phyloP scores from a whole-genome alignment of 176 grass and related monocot species.

The Ensete ventricosum region DNA sequence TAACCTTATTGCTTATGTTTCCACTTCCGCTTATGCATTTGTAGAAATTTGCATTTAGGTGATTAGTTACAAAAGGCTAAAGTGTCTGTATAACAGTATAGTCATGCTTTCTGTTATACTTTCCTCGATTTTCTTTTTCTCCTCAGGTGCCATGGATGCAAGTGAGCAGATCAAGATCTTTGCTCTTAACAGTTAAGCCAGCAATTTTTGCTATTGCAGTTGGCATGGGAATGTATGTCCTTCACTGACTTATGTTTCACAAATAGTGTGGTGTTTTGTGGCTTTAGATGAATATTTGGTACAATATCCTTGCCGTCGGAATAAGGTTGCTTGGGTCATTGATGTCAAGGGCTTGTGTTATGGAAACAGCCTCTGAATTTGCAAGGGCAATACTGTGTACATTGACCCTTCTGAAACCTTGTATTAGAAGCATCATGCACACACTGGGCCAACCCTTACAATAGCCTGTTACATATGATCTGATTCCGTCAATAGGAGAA shows the following conservation, averaged over 20 bases:
- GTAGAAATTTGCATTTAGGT: neutral
- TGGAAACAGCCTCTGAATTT: neutral
- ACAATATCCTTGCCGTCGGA: neutral
- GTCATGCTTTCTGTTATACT: neutral
- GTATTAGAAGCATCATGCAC: neutral
- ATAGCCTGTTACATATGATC: neutral
- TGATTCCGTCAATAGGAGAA: neutral
- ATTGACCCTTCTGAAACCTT: neutral
- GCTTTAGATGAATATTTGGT: neutral
- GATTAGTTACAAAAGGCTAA: neutral
- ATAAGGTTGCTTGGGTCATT: neutral
- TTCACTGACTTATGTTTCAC: conserved; percentile 18
- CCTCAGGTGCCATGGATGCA: conserved; percentile 95
- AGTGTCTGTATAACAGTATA: neutral
- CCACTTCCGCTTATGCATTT: neutral
- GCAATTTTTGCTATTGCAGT: conserved; percentile 54
- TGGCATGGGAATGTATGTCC: conserved; percentile 61
- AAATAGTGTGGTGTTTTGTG: neutral
- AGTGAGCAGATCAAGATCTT: conserved; percentile 91
- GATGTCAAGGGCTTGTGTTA: neutral
- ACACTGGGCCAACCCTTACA: neutral
- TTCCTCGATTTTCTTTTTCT: neutral
- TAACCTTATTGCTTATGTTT: no score
- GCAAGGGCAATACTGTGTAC: neutral
- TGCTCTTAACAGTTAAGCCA: conserved; percentile 61